Conservation (phyloP, 179 eudicot species). For the Camellia oleifera region DNA sequence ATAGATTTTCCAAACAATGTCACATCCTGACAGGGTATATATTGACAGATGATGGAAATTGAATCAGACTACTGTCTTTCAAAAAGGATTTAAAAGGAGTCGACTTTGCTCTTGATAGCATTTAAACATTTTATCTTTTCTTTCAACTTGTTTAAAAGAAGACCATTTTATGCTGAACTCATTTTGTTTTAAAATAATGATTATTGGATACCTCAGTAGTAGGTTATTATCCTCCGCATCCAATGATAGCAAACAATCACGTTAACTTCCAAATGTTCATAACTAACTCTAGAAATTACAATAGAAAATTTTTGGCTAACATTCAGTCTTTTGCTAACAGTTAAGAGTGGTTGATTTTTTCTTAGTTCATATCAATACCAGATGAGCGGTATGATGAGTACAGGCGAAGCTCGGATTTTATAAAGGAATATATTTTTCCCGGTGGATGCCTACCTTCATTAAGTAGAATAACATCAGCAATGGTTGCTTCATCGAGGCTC, state of each 20-base stretch:
- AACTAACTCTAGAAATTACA: background rate
- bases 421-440: slow-evolving; percentile 86
- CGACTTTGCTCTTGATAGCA: background rate
- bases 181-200: background rate
- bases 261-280: background rate
- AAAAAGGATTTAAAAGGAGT: background rate
- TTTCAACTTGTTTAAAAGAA: background rate
- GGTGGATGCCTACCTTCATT: slow-evolving; percentile 79
- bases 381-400: slow-evolving; percentile 77
- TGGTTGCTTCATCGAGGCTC: slow-evolving; percentile 75
- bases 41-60: background rate
- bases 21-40: background rate
- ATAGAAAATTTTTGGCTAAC: background rate
- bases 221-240: background rate
- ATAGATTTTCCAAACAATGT: background rate
- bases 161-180: no score
- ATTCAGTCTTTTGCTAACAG: slow-evolving; percentile 8
- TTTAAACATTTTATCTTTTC: background rate
- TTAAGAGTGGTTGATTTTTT: background rate
- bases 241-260: background rate
- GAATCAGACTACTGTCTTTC: background rate
- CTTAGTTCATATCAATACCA: slow-evolving; percentile 76
- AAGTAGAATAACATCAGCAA: slow-evolving; percentile 75
- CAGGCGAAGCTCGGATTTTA: slow-evolving; percentile 72
- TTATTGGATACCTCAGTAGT: background rate